These are phyloP conservation scores for Azolla pinnata DNA, from an alignment of 75 land plant species.

Conservation along the genomic window DNA sequence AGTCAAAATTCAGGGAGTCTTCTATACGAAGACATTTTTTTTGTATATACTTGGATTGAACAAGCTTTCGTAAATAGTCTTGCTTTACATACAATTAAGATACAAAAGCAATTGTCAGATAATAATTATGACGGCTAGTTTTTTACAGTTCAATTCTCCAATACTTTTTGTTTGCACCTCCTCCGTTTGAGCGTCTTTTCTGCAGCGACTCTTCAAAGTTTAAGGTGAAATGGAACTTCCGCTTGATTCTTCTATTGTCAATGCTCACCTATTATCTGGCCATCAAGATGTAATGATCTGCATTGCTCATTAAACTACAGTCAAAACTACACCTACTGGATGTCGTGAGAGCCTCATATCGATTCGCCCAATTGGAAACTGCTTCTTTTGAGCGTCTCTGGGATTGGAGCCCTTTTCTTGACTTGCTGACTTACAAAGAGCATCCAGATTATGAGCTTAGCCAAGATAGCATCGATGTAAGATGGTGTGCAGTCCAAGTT, in stretches of 20 bases:
- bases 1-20: neutral
- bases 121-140: neutral
- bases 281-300: neutral
- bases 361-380: constrained; percentile 51
- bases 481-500: constrained; percentile 75
- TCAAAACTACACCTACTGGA: constrained; percentile 23
- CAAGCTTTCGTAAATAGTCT: neutral
- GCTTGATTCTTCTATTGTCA: neutral
- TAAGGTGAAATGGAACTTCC: neutral
- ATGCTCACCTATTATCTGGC: neutral
- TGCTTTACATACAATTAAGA: neutral
- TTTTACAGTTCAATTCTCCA: constrained; percentile 49
- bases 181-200: constrained; percentile 62
- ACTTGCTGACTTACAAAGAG: constrained; percentile 24
- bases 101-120: neutral
- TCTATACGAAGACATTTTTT: neutral
- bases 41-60: neutral
- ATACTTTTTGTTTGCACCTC: constrained; percentile 71
- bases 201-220: neutral
- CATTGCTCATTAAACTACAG: constrained; percentile 18
- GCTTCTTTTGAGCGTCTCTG: constrained; percentile 51
- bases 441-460: neutral
- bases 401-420: constrained; percentile 90
- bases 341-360: constrained; percentile 49
- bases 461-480: constrained; percentile 35